A percentile compares a stretch with the other conserved stretches of the same genome.
These are phyloP conservation scores for Epichloe uncinata DNA, from an alignment of 2,329 filamentous ascomycete genomes.

Conservation along the genomic window DNA sequence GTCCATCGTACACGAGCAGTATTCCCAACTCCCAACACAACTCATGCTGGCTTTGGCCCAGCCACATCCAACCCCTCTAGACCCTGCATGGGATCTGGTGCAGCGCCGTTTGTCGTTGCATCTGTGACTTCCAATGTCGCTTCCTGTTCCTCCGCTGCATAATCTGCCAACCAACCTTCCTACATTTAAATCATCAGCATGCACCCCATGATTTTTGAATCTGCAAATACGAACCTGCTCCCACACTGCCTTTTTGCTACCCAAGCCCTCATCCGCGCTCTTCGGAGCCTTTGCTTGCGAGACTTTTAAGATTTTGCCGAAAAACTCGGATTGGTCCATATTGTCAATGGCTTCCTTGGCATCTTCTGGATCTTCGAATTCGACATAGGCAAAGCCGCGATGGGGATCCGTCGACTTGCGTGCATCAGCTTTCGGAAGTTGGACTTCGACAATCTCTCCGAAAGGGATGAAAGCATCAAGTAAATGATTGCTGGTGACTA, in stretches of 20 bases:
- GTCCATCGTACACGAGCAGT: slow-evolving; percentile 9
- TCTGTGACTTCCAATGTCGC: slow-evolving; percentile 20
- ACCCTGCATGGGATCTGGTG: slow-evolving; percentile 87
- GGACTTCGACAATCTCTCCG: slow-evolving; percentile 86
- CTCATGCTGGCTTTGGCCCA: slow-evolving; percentile 67
- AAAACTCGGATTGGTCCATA: slow-evolving; percentile 95
- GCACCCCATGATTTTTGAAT: not conserved
- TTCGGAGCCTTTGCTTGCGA: slow-evolving; percentile 86
- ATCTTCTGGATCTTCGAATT: slow-evolving; percentile 77
- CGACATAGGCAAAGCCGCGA: slow-evolving; percentile 90
- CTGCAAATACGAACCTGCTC: slow-evolving; percentile 60
- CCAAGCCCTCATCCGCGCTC: slow-evolving; percentile 72
- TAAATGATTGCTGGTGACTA: slow-evolving; percentile 61
- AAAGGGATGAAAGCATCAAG: slow-evolving; percentile 93
- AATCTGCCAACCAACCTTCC: slow-evolving; percentile 87
- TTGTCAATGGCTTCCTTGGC: slow-evolving; percentile 95
- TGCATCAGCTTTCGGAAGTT: slow-evolving; percentile 75
- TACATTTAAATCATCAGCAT: slow-evolving; percentile 23
- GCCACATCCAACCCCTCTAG: slow-evolving; percentile 88
- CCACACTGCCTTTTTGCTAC: slow-evolving; percentile 91
- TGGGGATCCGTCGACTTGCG: slow-evolving; percentile 69
- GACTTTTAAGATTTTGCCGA: slow-evolving; percentile 83
- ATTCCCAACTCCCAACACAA: slow-evolving; percentile 1
- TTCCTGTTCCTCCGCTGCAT: slow-evolving; percentile 69
- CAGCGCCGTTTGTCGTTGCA: slow-evolving; percentile 30